Percentiles rank a stretch among this genome's conserved stretches.
Evolutionary conservation across 257 asterid genomes (phyloP).

Genomic region (Thymus mandschuricus): DNA sequence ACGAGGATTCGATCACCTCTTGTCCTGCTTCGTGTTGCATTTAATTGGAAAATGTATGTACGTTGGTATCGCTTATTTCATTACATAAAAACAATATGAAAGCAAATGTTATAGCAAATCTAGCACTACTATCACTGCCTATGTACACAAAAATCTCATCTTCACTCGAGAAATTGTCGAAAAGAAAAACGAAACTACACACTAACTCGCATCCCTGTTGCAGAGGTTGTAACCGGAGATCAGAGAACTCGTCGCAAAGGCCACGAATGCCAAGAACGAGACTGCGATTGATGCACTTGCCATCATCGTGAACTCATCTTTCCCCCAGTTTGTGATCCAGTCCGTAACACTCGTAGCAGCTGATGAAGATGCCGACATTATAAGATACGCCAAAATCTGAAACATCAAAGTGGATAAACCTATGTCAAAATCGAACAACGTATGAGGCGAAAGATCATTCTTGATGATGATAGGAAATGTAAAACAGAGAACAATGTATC

Average conservation of each 20-base stretch:
- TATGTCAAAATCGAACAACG: background rate
- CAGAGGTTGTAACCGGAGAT: conserved; percentile 72
- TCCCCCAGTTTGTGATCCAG: conserved; percentile 88
- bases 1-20: no score
- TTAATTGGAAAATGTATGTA: no score
- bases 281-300: conserved; percentile 76
- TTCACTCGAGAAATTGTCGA: background rate
- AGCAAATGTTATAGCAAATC: no score
- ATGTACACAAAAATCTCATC: conserved; percentile 28
- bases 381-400: conserved; percentile 82
- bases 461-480: background rate
- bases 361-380: conserved; percentile 84
- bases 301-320: conserved; percentile 74
- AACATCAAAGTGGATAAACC: background rate
- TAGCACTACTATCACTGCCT: background rate
- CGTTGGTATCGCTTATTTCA: no score
- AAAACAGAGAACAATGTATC: background rate
- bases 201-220: conserved; percentile 40
- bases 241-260: conserved; percentile 72
- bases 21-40: no score
- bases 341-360: conserved; percentile 86
- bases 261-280: conserved; percentile 77
- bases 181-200: background rate
- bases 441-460: background rate
- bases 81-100: no score